These are phyloP conservation scores for Citrullus amarus DNA, from an alignment of 306 rosid genomes.

Conservation along the genomic window DNA sequence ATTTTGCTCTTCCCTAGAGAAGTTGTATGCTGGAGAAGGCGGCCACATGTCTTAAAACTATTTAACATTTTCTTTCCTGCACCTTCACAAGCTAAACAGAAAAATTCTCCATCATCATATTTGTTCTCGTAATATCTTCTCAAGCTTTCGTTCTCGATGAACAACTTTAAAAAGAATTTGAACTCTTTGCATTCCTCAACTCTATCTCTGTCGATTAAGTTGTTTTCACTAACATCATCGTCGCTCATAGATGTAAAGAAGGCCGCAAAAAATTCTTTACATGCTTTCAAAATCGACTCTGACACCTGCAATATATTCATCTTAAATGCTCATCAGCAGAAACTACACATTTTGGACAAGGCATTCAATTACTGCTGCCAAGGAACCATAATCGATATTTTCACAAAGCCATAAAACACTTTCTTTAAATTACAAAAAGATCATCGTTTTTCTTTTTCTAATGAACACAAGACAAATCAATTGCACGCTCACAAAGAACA, in stretches of 20 bases:
- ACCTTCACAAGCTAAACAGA: conserved; percentile 17
- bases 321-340: background rate
- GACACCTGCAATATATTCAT: background rate
- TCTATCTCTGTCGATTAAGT: background rate
- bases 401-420: background rate
- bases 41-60: background rate
- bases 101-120: conserved; percentile 11
- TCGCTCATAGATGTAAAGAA: background rate
- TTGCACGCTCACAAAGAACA: background rate
- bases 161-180: conserved; percentile 13
- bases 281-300: background rate
- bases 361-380: background rate
- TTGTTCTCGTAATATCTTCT: conserved; percentile 16
- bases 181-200: background rate
- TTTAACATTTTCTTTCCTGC: background rate
- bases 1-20: background rate
- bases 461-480: background rate
- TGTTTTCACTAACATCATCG: background rate
- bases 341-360: background rate
- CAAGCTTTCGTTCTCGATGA: conserved; percentile 7
- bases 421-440: background rate
- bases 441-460: background rate
- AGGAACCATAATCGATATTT: background rate
- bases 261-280: background rate
- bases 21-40: background rate